Conservation (phyloP, 768 basidiomycete species). For the Tricholoma terreum region DNA sequence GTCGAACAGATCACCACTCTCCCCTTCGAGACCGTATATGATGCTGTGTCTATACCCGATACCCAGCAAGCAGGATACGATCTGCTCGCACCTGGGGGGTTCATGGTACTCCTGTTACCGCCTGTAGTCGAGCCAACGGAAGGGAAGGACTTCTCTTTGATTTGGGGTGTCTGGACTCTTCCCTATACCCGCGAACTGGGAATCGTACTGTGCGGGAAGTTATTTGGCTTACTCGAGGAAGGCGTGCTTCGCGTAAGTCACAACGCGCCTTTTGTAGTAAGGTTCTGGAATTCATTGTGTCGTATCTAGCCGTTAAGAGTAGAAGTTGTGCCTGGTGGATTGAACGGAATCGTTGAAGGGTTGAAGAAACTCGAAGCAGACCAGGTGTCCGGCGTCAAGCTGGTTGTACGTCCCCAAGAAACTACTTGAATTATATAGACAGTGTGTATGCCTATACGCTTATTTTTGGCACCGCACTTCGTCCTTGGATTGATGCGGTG, state of each 20-base stretch:
- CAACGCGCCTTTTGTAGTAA: too few species aligned
- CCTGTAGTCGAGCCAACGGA: not conserved
- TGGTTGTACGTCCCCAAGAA: slow-evolving; percentile 22
- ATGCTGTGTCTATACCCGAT: slow-evolving; percentile 1
- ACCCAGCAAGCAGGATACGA: slow-evolving; percentile 8
- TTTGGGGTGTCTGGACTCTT: not conserved
- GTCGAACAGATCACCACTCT: not conserved
- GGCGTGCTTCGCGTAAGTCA: slow-evolving; percentile 21
- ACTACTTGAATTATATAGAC: too few species aligned
- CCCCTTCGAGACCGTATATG: slow-evolving; percentile 3
- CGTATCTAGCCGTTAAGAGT: slow-evolving; percentile 39
- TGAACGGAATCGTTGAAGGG: slow-evolving; percentile 40
- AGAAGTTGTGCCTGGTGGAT: slow-evolving; percentile 42
- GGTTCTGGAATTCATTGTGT: too few species aligned
- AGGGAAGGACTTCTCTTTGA: not conserved
- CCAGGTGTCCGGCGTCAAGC: slow-evolving; percentile 42
- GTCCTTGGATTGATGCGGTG: too few species aligned
- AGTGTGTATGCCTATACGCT: too few species aligned
- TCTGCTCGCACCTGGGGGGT: slow-evolving; percentile 1
- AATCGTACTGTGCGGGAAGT: not conserved
- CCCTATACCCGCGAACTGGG: not conserved
- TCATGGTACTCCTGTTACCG: not conserved
- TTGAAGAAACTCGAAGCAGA: slow-evolving; percentile 37
- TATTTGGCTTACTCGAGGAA: slow-evolving; percentile 13
- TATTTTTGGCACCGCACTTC: too few species aligned